A percentile compares a stretch with the other conserved stretches of the same genome.
phyloP scores from a whole-genome alignment of 1,284 basidiomycete species.

The Heterobasidion parviporum region DNA sequence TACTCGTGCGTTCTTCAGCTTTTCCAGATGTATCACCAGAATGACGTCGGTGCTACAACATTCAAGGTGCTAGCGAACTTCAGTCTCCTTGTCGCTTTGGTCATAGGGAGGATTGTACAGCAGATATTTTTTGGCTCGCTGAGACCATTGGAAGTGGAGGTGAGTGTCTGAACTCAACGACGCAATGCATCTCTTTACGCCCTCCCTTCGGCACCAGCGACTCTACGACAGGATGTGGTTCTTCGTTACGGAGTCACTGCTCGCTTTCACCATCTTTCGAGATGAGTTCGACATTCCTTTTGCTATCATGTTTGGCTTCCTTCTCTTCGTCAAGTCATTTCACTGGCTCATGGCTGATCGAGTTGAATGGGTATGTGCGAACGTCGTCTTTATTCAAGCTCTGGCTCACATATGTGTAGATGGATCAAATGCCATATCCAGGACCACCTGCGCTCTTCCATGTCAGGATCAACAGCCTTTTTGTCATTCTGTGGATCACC shows the following conservation, averaged over 20 bases:
- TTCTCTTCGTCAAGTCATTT: constrained; percentile 95
- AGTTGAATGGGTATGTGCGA: constrained; percentile 79
- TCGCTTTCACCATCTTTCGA: constrained; percentile 95
- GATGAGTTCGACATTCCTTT: constrained; percentile 93
- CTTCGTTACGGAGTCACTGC: constrained; percentile 91
- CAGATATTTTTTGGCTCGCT: constrained; percentile 89
- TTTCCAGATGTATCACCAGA: background rate
- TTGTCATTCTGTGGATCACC: constrained; percentile 60
- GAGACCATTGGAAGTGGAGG: constrained; percentile 88
- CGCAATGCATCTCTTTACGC: constrained; percentile 1
- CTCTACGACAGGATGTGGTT: constrained; percentile 96
- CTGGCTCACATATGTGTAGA: constrained; percentile 39
- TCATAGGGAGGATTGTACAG: constrained; percentile 75
- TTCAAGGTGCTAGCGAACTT: constrained; percentile 92
- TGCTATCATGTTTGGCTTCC: constrained; percentile 83
- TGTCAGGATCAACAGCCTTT: constrained; percentile 69
- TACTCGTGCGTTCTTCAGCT: constrained; percentile 54
- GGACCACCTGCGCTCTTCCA: constrained; percentile 81
- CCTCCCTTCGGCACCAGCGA: constrained; percentile 42
- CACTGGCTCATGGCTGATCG: constrained; percentile 95
- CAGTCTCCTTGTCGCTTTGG: constrained; percentile 68
- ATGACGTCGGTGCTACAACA: constrained; percentile 3
- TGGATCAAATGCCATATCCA: constrained; percentile 92
- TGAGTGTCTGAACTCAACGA: constrained; percentile 25
- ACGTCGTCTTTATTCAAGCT: background rate